These are phyloP conservation scores for Xylaria polymorpha DNA, from an alignment of 2,329 filamentous ascomycete genomes.

Conservation along the genomic window DNA sequence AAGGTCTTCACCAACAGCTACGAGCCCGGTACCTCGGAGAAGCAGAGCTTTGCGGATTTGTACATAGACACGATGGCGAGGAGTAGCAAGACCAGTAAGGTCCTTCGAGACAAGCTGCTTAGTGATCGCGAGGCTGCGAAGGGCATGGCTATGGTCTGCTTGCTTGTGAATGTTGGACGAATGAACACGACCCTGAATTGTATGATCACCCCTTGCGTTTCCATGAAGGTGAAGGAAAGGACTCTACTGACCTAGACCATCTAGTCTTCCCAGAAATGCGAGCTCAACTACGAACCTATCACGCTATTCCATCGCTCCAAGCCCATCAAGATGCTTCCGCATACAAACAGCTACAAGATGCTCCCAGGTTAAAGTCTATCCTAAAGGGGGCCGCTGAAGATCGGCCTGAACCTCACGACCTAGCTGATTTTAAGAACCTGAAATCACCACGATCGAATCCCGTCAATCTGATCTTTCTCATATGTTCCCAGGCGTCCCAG, in stretches of 20 bases:
- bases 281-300: slow-evolving; percentile 95
- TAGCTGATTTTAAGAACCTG: slow-evolving; percentile 81
- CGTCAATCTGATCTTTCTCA: slow-evolving; percentile 95
- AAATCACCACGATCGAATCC: slow-evolving; percentile 85
- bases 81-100: slow-evolving; percentile 99
- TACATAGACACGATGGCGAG: slow-evolving; percentile 99
- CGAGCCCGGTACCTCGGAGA: slow-evolving; percentile 68
- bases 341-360: slow-evolving; percentile 98
- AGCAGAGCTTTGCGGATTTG: slow-evolving; percentile 89
- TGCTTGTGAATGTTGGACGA: slow-evolving; percentile 94
- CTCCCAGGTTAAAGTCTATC: slow-evolving; percentile 94
- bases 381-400: slow-evolving; percentile 97
- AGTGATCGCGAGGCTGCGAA: slow-evolving; percentile 92
- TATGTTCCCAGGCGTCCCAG: slow-evolving; percentile 89
- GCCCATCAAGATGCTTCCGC: slow-evolving; percentile 94
- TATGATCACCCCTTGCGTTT: slow-evolving; percentile 58
- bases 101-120: slow-evolving; percentile 94
- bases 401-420: slow-evolving; percentile 80
- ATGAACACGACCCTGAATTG: slow-evolving; percentile 99
- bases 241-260: slow-evolving; percentile 25
- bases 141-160: slow-evolving; percentile 99
- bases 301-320: slow-evolving; percentile 95
- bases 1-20: slow-evolving; percentile 90
- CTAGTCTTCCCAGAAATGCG: slow-evolving; percentile 97
- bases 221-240: background rate